phyloP scores from a whole-genome alignment of 805 yeast genomes.

The Kluyveromyces lactis region DNA sequence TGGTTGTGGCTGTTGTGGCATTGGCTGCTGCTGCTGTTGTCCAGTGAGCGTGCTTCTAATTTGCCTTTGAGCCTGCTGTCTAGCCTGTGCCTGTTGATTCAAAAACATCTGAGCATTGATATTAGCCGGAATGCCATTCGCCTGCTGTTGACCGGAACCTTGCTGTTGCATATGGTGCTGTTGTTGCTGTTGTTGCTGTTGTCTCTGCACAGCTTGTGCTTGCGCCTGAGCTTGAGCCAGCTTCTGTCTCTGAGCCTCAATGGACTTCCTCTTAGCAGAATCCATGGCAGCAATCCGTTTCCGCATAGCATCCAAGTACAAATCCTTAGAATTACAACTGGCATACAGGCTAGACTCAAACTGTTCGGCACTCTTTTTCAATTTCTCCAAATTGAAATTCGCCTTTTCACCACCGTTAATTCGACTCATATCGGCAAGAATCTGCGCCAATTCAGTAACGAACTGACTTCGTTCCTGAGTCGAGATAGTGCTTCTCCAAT shows the following conservation, averaged over 20 bases:
- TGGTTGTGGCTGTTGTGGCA: slow-evolving; percentile 19
- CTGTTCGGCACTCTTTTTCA: slow-evolving; percentile 55
- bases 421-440: slow-evolving; percentile 29
- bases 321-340: slow-evolving; percentile 48
- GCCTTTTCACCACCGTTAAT: slow-evolving; percentile 27
- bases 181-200: slow-evolving; percentile 22
- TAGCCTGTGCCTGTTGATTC: slow-evolving; percentile 44
- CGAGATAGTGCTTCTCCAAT: slow-evolving; percentile 11
- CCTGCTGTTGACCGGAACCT: slow-evolving; percentile 5
- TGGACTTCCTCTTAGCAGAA: slow-evolving; percentile 26
- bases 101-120: slow-evolving; percentile 32
- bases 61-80: slow-evolving; percentile 44
- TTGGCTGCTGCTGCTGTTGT: slow-evolving; percentile 18
- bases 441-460: slow-evolving; percentile 26
- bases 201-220: slow-evolving; percentile 17
- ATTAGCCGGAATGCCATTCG: slow-evolving; percentile 14
- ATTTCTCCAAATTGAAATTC: slow-evolving; percentile 32
- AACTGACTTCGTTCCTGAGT: slow-evolving; percentile 26
- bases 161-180: slow-evolving; percentile 21
- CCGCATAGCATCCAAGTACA: slow-evolving; percentile 44
- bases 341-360: slow-evolving; percentile 60
- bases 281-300: slow-evolving; percentile 37
- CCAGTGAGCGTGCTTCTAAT: slow-evolving; percentile 19
- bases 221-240: slow-evolving; percentile 18
- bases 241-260: slow-evolving; percentile 8